Conservation (phyloP, 177 flowering plant species). For the Vitis hybrid region DNA sequence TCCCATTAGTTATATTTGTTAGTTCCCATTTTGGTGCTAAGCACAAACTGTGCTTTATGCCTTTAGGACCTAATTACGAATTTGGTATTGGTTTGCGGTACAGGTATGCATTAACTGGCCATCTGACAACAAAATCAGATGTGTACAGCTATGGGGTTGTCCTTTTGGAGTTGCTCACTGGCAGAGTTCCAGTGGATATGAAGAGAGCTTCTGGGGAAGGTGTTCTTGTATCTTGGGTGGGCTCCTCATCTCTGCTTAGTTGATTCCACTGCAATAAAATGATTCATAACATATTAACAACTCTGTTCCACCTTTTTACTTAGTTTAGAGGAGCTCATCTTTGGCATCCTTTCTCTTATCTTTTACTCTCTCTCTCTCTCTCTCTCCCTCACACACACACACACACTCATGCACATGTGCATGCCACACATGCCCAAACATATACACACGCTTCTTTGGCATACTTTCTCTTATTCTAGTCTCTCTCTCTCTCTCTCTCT, state of each 20-base stretch:
- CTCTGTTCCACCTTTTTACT: too few species aligned
- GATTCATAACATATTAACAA: background rate
- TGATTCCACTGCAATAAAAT: background rate
- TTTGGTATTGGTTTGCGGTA: background rate
- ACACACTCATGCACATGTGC: too few species aligned
- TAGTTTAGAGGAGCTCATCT: too few species aligned
- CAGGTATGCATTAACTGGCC: conserved; percentile 98
- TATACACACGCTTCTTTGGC: background rate
- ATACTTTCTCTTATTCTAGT: background rate
- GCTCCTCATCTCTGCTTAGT: conserved; percentile 20
- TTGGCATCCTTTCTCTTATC: too few species aligned
- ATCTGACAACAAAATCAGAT: conserved; percentile 96
- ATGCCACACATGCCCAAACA: too few species aligned
- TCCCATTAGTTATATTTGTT: too few species aligned
- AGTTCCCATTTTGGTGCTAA: background rate
- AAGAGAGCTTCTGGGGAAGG: conserved; percentile 83
- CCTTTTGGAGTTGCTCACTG: conserved; percentile 93
- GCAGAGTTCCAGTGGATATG: conserved; percentile 92
- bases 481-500: background rate
- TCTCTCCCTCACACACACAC: too few species aligned
- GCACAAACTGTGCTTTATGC: background rate
- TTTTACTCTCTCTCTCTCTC: too few species aligned
- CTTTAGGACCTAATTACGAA: background rate
- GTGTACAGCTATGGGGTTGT: conserved; percentile 98
- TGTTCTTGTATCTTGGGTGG: conserved; percentile 93